Percentiles rank a stretch among this genome's conserved stretches.
Conservation (phyloP, 2,329 filamentous ascomycete species). For the Coniella lustricola region DNA sequence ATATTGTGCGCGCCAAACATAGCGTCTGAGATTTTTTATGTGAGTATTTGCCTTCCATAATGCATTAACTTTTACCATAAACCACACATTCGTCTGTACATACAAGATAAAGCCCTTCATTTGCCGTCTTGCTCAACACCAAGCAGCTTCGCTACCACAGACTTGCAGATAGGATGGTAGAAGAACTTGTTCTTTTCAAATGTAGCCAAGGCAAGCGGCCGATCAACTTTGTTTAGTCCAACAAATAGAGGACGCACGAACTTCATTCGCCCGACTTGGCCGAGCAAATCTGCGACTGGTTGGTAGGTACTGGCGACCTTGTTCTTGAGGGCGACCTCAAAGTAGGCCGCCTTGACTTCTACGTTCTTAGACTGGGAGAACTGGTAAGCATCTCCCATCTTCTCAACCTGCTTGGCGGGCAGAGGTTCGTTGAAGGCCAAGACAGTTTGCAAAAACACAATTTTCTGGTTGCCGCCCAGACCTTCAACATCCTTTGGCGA, state of each 20-base stretch:
- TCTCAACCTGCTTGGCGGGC: constrained; percentile 55
- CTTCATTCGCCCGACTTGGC: constrained; percentile 89
- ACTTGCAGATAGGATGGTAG: constrained; percentile 89
- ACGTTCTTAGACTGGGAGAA: constrained; percentile 73
- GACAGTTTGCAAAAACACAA: constrained; percentile 78
- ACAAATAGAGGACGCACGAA: constrained; percentile 84
- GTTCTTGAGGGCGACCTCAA: constrained; percentile 69
- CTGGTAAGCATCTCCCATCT: constrained; percentile 69
- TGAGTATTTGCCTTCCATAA: no score
- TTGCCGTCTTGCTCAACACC: constrained; percentile 27
- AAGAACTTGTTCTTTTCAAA: constrained; percentile 86
- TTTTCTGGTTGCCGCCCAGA: constrained; percentile 80
- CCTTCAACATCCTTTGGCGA: constrained; percentile 58
- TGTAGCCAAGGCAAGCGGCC: constrained; percentile 67
- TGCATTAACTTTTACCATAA: no score
- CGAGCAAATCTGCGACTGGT: constrained; percentile 67
- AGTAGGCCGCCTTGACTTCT: constrained; percentile 76
- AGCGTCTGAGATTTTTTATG: no score
- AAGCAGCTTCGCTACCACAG: constrained; percentile 81
- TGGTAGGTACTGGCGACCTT: constrained; percentile 62
- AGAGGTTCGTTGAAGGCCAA: constrained; percentile 62
- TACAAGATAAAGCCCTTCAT: background rate
- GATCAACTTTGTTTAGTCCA: constrained; percentile 66
- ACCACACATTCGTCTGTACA: no score
- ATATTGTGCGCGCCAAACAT: no score